Conservation (phyloP, 108 stramenopile genomes). For the Cyclotella baltica region DNA sequence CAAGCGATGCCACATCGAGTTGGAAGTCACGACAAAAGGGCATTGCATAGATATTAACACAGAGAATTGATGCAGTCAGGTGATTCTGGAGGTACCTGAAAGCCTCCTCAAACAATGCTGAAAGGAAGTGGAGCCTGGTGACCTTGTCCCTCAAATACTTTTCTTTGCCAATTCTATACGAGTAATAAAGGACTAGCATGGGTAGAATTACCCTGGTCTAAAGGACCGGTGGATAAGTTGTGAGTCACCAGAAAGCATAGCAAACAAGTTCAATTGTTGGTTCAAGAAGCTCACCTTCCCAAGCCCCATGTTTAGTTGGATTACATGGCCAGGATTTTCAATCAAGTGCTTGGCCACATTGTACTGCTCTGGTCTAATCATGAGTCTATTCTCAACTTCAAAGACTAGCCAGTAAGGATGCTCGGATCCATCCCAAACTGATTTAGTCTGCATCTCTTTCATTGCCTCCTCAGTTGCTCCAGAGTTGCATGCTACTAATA, state of each 20-base stretch:
- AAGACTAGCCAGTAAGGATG: conserved; percentile 68
- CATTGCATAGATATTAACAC: conserved; percentile 42
- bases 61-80: conserved; percentile 46
- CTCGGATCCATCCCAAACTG: conserved; percentile 42
- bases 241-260: no score
- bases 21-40: conserved; percentile 60
- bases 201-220: conserved; percentile 65
- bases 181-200: conserved; percentile 53
- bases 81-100: conserved; percentile 44
- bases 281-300: conserved; percentile 52
- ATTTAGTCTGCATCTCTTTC: conserved; percentile 28
- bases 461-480: conserved; percentile 16
- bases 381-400: conserved; percentile 58
- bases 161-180: background rate
- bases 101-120: conserved; percentile 49
- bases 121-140: conserved; percentile 54
- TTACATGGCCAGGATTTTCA: conserved; percentile 51
- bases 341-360: conserved; percentile 61
- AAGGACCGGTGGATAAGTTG: no score
- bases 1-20: conserved; percentile 21
- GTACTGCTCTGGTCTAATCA: conserved; percentile 61
- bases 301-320: conserved; percentile 69
- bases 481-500: conserved; percentile 7
- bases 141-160: no score
- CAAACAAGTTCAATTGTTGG: no score